phyloP scores from a whole-genome alignment of 2,329 filamentous ascomycete species.

The Verticillium isaacii region DNA sequence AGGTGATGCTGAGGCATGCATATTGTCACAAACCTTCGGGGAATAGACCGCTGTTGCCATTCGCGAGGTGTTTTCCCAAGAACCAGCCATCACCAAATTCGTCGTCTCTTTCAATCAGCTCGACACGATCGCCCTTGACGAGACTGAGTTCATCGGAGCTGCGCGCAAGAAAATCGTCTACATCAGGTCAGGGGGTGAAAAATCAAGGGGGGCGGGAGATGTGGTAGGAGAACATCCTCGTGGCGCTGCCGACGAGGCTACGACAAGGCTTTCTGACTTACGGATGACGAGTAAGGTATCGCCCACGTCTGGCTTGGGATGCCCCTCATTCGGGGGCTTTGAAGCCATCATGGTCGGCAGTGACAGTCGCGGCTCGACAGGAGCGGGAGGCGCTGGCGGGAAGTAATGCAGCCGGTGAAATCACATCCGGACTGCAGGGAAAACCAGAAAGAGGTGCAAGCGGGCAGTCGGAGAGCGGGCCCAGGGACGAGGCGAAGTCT shows the following conservation, averaged over 20 bases:
- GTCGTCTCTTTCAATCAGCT: constrained; percentile 79
- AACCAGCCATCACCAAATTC: constrained; percentile 90
- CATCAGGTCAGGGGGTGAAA: constrained; percentile 1
- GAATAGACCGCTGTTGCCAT: constrained; percentile 72
- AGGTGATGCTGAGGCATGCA: constrained; percentile 9
- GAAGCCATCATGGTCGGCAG: constrained; percentile 32
- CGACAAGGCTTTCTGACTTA: constrained; percentile 35
- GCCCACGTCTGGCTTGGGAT: constrained; percentile 53
- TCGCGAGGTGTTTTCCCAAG: constrained; percentile 68
- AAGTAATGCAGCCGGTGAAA: constrained; percentile 5
- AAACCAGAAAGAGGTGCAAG: neutral
- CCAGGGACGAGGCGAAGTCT: neutral
- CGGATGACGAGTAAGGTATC: constrained; percentile 68
- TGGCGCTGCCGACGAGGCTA: neutral
- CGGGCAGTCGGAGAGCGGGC: neutral
- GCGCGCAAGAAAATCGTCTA: constrained; percentile 88
- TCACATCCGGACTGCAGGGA: constrained; percentile 9
- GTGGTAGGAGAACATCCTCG: neutral
- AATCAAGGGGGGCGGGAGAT: neutral
- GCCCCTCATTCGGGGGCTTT: constrained; percentile 28
- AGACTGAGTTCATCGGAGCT: constrained; percentile 91
- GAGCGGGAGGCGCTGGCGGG: constrained; percentile 13
- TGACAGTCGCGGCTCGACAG: constrained; percentile 3
- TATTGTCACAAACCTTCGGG: constrained; percentile 62
- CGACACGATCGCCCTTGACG: constrained; percentile 76